Evolutionary conservation across 2,329 filamentous ascomycete genomes (phyloP).

Genomic region (Colletotrichum spinosum): DNA sequence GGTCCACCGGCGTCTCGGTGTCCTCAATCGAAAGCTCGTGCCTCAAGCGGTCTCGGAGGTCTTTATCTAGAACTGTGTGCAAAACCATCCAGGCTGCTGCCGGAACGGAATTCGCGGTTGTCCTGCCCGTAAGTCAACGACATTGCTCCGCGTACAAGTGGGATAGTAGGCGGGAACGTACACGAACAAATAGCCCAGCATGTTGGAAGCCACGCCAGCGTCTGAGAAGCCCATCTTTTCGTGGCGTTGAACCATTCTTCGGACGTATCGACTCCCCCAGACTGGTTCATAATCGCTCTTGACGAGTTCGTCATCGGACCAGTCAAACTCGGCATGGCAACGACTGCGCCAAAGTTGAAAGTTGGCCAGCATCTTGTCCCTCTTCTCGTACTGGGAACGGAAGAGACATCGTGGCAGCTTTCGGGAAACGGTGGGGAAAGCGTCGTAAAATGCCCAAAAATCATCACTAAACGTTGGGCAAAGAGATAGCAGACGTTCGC

Average conservation of each 20-base stretch:
- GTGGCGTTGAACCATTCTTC: slow-evolving; percentile 27
- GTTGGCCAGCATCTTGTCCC: slow-evolving; percentile 20
- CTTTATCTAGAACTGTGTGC: slow-evolving; percentile 11
- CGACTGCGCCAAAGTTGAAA: slow-evolving; percentile 10
- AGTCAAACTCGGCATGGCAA: slow-evolving; percentile 5
- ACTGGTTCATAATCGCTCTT: slow-evolving; percentile 13
- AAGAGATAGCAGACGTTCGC: slow-evolving; percentile 9
- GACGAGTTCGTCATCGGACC: not conserved
- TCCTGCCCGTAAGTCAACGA: not conserved
- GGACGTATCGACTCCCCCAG: slow-evolving; percentile 26
- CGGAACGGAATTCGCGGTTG: slow-evolving; percentile 27
- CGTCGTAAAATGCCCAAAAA: slow-evolving; percentile 30
- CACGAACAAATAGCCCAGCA: slow-evolving; percentile 34
- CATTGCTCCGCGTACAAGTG: not conserved
- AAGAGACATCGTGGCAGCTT: slow-evolving; percentile 25
- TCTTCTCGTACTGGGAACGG: slow-evolving; percentile 13
- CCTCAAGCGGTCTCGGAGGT: slow-evolving; percentile 12
- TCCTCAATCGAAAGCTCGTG: slow-evolving; percentile 2
- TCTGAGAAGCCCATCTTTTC: slow-evolving; percentile 28
- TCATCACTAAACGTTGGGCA: slow-evolving; percentile 24
- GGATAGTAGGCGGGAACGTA: not conserved
- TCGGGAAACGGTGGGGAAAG: slow-evolving; percentile 25
- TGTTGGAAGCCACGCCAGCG: slow-evolving; percentile 2
- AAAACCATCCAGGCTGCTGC: slow-evolving; percentile 27
- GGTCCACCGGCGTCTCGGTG: not conserved